Evolutionary conservation across 1,139 yeast genomes (phyloP).

Genomic region (Suhomyces terraborum): DNA sequence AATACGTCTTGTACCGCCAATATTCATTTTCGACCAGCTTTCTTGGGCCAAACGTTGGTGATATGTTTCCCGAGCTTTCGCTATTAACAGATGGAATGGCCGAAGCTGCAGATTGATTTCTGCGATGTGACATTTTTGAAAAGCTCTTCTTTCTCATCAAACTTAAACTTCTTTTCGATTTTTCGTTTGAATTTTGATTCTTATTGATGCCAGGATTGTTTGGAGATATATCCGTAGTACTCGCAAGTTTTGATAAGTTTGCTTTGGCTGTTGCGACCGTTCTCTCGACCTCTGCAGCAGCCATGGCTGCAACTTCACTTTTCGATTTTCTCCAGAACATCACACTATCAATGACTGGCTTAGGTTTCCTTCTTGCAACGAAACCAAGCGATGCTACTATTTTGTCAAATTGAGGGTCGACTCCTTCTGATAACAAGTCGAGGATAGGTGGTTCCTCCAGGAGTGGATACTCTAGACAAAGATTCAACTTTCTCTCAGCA

Average conservation of each 20-base stretch:
- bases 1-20: slow-evolving; percentile 26
- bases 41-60: slow-evolving; percentile 2
- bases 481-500: slow-evolving; percentile 81
- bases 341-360: slow-evolving; percentile 94
- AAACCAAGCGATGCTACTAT: slow-evolving; percentile 85
- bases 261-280: slow-evolving; percentile 24
- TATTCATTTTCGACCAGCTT: slow-evolving; percentile 18
- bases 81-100: slow-evolving; percentile 13
- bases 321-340: slow-evolving; percentile 97
- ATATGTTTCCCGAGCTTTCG: not conserved
- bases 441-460: slow-evolving; percentile 80
- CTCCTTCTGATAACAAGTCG: slow-evolving; percentile 82
- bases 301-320: slow-evolving; percentile 80
- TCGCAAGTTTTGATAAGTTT: slow-evolving; percentile 11
- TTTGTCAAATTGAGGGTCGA: slow-evolving; percentile 82
- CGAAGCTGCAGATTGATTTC: slow-evolving; percentile 41
- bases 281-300: slow-evolving; percentile 62
- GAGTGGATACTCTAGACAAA: slow-evolving; percentile 69
- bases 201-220: slow-evolving; percentile 22
- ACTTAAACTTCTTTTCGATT: slow-evolving; percentile 43
- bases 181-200: slow-evolving; percentile 18
- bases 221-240: slow-evolving; percentile 8
- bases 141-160: slow-evolving; percentile 46
- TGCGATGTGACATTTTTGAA: slow-evolving; percentile 39
- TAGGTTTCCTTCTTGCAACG: slow-evolving; percentile 86